A percentile compares a stretch with the other conserved stretches of the same genome.
Conservation (phyloP, 176 grass and related monocot genomes). For the Oryza brachyantha region DNA sequence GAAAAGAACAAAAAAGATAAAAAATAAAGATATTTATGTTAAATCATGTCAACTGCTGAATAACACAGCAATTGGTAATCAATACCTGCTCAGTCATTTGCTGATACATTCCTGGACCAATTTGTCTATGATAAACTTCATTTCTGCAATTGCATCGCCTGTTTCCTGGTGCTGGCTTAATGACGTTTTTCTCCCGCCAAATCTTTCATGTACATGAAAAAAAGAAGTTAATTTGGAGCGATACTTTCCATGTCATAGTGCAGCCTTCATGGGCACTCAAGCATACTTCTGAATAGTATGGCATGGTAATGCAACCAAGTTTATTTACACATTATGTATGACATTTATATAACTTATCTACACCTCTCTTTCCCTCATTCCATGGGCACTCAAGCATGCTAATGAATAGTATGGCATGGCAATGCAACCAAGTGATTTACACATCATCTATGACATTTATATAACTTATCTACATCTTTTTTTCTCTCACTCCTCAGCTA, state of each 20-base stretch:
- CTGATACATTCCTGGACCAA: slow-evolving; percentile 99
- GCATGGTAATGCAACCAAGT: not conserved
- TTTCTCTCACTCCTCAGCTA: not conserved
- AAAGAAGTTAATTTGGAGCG: not conserved
- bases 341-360: not conserved
- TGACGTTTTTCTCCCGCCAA: slow-evolving; percentile 97
- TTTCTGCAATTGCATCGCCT: slow-evolving; percentile 93
- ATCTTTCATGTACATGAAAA: slow-evolving; percentile 46
- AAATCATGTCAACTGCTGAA: slow-evolving; percentile 2
- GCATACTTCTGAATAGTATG: not conserved
- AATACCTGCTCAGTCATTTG: slow-evolving; percentile 96
- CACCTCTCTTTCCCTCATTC: not conserved
- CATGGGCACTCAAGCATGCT: not conserved
- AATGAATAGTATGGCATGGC: not conserved
- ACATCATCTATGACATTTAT: not conserved
- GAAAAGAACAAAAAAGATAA: not conserved
- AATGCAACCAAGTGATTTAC: not conserved
- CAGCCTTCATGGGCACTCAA: not conserved
- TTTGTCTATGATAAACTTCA: slow-evolving; percentile 97
- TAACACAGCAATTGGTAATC: not conserved
- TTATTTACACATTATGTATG: not conserved
- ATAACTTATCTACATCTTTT: not conserved
- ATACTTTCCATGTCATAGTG: not conserved
- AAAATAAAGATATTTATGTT: not conserved
- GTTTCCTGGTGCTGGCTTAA: slow-evolving; percentile 92